These are phyloP conservation scores for Collybiopsis confluens DNA, from an alignment of 768 basidiomycete genomes.

Conservation along the genomic window DNA sequence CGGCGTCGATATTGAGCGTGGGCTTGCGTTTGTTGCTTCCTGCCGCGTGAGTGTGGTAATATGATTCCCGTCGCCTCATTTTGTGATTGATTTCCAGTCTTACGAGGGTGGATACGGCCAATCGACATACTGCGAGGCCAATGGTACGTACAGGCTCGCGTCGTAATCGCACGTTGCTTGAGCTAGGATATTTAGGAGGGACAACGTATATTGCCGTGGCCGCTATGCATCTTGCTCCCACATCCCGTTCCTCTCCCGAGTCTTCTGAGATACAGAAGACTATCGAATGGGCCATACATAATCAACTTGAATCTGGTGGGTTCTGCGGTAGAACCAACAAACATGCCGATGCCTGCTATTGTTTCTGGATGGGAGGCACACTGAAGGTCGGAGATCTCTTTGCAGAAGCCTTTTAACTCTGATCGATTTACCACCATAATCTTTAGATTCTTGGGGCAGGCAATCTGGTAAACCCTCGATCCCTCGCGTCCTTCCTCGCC, in stretches of 20 bases:
- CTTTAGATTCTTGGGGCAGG: conserved; percentile 64
- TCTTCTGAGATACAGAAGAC: conserved; percentile 46
- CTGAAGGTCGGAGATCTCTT: conserved; percentile 51
- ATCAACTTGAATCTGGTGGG: conserved; percentile 69
- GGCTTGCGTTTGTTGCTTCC: conserved; percentile 57
- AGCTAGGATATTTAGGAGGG: conserved; percentile 53
- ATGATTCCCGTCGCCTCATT: conserved; percentile 12
- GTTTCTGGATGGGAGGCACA: conserved; percentile 90
- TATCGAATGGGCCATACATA: conserved; percentile 72
- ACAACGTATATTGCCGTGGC: conserved; percentile 92
- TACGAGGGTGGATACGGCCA: conserved; percentile 95
- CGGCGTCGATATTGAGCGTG: conserved; percentile 56
- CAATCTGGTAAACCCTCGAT: conserved; percentile 50
- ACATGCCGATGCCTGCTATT: conserved; percentile 88
- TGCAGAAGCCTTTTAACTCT: no score
- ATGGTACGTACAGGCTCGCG: conserved; percentile 47
- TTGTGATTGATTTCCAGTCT: conserved; percentile 42
- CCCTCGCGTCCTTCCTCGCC: conserved; percentile 62
- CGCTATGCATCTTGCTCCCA: conserved; percentile 52
- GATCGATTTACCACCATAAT: conserved; percentile 2
- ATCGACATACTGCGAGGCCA: conserved; percentile 74
- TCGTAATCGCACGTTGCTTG: neutral
- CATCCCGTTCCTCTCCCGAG: conserved; percentile 24
- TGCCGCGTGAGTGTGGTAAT: conserved; percentile 55
- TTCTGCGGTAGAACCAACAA: conserved; percentile 90